Conservation (phyloP, 75 land plant genomes). For the Adiantum capillusveneris region DNA sequence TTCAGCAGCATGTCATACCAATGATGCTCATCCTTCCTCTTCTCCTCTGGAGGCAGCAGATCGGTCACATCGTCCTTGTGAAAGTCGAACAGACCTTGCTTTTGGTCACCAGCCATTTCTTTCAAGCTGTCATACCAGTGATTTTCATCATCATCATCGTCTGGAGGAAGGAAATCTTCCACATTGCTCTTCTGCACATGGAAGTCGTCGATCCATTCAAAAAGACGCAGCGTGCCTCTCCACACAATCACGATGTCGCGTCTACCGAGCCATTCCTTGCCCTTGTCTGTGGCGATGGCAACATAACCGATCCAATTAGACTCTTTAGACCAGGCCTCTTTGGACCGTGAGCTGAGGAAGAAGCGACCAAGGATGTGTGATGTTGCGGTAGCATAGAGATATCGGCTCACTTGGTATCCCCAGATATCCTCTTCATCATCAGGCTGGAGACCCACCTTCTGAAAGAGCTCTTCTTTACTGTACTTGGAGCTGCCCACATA, state of each 20-base stretch:
- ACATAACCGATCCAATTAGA: conserved; percentile 73
- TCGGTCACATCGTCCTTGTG: too few relatives aligned
- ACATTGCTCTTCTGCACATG: not conserved
- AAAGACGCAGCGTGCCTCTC: conserved; percentile 38
- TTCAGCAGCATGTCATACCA: too few relatives aligned
- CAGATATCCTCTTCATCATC: too few relatives aligned
- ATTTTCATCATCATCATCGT: too few relatives aligned
- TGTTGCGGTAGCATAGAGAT: conserved; percentile 46
- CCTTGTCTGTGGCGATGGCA: conserved; percentile 39
- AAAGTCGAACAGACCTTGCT: too few relatives aligned
- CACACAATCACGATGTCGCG: conserved; percentile 50
- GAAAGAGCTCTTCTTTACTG: conserved; percentile 13
- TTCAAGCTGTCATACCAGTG: too few relatives aligned
- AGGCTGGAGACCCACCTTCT: conserved; percentile 18
- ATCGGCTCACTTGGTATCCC: conserved; percentile 29
- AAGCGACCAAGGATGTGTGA: conserved; percentile 27
- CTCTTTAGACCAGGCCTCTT: conserved; percentile 37
- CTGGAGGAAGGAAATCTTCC: not conserved
- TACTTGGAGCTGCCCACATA: conserved; percentile 45
- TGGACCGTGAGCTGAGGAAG: conserved; percentile 13
- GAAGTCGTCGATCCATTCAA: conserved; percentile 33
- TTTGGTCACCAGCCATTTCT: too few relatives aligned
- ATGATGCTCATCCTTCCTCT: too few relatives aligned
- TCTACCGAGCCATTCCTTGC: conserved; percentile 33
- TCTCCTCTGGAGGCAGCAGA: too few relatives aligned